Conservation (phyloP, 306 rosid genomes). For the Carpinus fangiana region DNA sequence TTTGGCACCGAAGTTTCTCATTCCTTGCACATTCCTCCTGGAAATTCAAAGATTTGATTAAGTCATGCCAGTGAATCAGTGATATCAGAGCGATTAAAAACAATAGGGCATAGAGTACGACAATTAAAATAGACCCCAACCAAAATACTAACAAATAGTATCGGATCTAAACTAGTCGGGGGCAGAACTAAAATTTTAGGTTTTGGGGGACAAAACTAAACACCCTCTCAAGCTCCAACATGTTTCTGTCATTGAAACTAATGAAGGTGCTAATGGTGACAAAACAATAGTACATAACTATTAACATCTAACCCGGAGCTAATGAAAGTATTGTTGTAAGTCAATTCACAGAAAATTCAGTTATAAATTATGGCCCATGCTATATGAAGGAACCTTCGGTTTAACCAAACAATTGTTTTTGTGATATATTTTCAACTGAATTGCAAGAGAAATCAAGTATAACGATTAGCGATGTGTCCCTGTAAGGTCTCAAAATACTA, state of each 20-base stretch:
- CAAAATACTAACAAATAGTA: constrained; percentile 1
- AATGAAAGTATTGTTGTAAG: not conserved
- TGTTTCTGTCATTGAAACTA: too few relatives aligned
- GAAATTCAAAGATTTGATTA: constrained; percentile 25
- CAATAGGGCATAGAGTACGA: not conserved
- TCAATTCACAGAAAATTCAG: not conserved
- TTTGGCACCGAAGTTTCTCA: constrained; percentile 40
- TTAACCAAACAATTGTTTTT: not conserved
- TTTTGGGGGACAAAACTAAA: too few relatives aligned
- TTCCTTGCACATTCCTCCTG: constrained; percentile 74
- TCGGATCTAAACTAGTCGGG: not conserved
- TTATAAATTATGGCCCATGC: not conserved
- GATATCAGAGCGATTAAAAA: constrained; percentile 19
- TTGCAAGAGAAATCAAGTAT: not conserved
- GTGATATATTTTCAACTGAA: too few relatives aligned
- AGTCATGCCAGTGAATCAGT: constrained; percentile 1
- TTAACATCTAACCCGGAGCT: not conserved
- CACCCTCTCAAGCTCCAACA: too few relatives aligned
- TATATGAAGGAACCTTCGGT: not conserved
- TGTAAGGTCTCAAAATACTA: not conserved
- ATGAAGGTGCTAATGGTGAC: not conserved
- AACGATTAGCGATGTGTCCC: not conserved
- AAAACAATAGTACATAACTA: not conserved
- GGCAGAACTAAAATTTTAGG: too few relatives aligned
- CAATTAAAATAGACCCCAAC: constrained; percentile 8